Percentiles rank a stretch among this genome's conserved stretches.
phyloP scores from a whole-genome alignment of 208 protist genomes.

The Wallacemonas rigidus region DNA sequence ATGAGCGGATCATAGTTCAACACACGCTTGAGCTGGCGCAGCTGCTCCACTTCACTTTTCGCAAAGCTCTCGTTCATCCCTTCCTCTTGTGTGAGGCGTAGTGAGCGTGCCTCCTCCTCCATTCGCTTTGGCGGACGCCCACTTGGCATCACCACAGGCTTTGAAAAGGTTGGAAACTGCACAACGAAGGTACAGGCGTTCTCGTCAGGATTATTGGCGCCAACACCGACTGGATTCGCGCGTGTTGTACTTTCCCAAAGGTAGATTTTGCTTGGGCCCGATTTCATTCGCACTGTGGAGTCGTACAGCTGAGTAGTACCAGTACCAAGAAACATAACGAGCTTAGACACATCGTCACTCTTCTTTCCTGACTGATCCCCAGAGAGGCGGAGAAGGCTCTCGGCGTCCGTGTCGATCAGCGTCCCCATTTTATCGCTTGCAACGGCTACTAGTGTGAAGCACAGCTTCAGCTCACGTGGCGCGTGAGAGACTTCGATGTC shows the following conservation, averaged over 20 bases:
- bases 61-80: conserved; percentile 28
- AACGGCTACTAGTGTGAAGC: conserved; percentile 49
- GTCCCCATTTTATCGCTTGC: conserved; percentile 28
- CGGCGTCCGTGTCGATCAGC: conserved; percentile 23
- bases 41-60: conserved; percentile 54
- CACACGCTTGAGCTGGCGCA: conserved; percentile 58
- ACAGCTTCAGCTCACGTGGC: conserved; percentile 65
- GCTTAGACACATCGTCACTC: conserved; percentile 34
- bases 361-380: conserved; percentile 40
- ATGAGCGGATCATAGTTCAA: conserved; percentile 64
- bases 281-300: conserved; percentile 43
- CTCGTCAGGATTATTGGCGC: conserved; percentile 35
- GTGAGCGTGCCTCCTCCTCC: conserved; percentile 24
- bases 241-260: conserved; percentile 45
- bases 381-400: conserved; percentile 31
- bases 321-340: conserved; percentile 47
- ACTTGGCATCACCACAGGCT: conserved; percentile 54
- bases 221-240: conserved; percentile 46
- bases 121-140: conserved; percentile 37
- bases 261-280: conserved; percentile 27
- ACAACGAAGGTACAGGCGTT: conserved; percentile 34
- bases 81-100: conserved; percentile 20
- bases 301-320: conserved; percentile 61
- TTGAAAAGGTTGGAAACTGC: conserved; percentile 50
- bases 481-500: conserved; percentile 37